phyloP scores from a whole-genome alignment of 768 basidiomycete species.

The Kwoniella shandongensis region DNA sequence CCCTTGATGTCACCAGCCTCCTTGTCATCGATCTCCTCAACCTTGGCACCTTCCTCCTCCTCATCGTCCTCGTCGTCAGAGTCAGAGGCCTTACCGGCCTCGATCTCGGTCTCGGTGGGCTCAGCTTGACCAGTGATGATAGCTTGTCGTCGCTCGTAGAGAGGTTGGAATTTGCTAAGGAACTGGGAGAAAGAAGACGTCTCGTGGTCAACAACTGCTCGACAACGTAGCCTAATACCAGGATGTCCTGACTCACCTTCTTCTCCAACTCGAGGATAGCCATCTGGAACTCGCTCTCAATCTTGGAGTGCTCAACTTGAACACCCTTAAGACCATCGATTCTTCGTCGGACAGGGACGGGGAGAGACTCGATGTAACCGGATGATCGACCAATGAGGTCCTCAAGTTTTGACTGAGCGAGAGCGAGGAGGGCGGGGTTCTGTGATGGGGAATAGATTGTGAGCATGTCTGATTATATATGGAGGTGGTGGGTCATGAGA shows the following conservation, averaged over 20 bases:
- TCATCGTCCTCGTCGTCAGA: constrained; percentile 69
- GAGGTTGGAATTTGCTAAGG: constrained; percentile 60
- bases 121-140: constrained; percentile 76
- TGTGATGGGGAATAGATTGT: constrained; percentile 38
- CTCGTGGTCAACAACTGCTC: not conserved
- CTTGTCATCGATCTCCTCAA: constrained; percentile 49
- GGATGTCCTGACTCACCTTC: constrained; percentile 63
- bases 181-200: constrained; percentile 47
- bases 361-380: constrained; percentile 89
- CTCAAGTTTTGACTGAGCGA: constrained; percentile 86
- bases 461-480: not conserved
- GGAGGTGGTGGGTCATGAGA: not conserved
- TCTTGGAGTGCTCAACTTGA: constrained; percentile 83
- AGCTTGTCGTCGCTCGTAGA: constrained; percentile 79
- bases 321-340: constrained; percentile 92
- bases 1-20: constrained; percentile 55
- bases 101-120: constrained; percentile 77
- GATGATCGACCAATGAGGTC: constrained; percentile 85
- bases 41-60: constrained; percentile 56
- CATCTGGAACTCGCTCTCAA: constrained; percentile 90
- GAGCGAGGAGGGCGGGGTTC: constrained; percentile 68
- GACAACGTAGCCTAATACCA: not conserved
- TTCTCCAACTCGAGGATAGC: constrained; percentile 95
- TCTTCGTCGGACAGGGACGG: constrained; percentile 74
- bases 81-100: constrained; percentile 71